A percentile compares a stretch with the other conserved stretches of the same genome.
Conservation (phyloP, 1,284 basidiomycete genomes). For the Gomphus bonarii region DNA sequence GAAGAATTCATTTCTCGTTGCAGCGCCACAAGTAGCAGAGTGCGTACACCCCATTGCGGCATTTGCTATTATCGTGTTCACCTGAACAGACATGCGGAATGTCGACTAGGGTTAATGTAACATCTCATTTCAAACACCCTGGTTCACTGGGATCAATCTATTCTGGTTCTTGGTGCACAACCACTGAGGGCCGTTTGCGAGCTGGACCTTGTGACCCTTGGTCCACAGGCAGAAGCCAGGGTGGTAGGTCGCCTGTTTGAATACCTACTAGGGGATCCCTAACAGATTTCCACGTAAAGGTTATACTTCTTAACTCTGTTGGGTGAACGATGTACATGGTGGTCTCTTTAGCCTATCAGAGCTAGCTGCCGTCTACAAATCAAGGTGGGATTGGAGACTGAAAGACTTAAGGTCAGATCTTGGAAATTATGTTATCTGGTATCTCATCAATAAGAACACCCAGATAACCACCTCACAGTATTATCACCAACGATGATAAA, state of each 20-base stretch:
- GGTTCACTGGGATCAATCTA: conserved; percentile 82
- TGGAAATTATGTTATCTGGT: conserved; percentile 10
- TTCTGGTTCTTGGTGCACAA: conserved; percentile 75
- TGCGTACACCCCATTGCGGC: conserved; percentile 31
- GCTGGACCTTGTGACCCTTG: conserved; percentile 45
- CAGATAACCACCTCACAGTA: conserved; percentile 42
- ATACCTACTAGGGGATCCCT: conserved; percentile 6
- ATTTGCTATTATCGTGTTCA: conserved; percentile 4
- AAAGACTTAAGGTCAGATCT: conserved; percentile 29
- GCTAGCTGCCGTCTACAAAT: conserved; percentile 40
- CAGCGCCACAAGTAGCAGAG: conserved; percentile 80
- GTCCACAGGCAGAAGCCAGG: conserved; percentile 36
- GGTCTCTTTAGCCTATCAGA: conserved; percentile 68
- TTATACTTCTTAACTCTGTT: conserved; percentile 45
- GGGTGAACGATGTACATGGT: conserved; percentile 77
- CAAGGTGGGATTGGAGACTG: conserved; percentile 21
- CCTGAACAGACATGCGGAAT: conserved; percentile 49
- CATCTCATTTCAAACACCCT: conserved; percentile 71
- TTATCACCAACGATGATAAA: conserved; percentile 52
- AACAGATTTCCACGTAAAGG: conserved; percentile 27
- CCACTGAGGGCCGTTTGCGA: conserved; percentile 64
- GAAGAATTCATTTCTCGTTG: conserved; percentile 73
- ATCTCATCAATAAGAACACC: conserved; percentile 11
- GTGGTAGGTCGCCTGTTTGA: conserved; percentile 28
- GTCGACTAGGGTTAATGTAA: conserved; percentile 59